Base-by-base conservation (phyloP, 495 filamentous ascomycete genomes). In the Lophium mytilinum region DNA sequence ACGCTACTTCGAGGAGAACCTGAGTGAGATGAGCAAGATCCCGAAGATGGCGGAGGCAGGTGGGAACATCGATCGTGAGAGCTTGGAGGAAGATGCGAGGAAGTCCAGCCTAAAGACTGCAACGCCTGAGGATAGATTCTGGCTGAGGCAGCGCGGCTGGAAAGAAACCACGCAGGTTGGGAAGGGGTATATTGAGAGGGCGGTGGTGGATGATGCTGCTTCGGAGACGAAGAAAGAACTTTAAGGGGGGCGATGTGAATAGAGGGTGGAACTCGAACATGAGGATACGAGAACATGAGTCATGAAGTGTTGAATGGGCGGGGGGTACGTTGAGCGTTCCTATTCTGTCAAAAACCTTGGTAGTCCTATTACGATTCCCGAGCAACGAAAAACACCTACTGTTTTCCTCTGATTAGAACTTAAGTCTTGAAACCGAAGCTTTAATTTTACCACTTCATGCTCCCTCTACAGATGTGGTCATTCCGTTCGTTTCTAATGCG, bases 21-120 rank as follows among this genome's bases (percentile, higher is more conserved):
- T 81, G 46, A 75, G 79, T 51, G 52, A 75, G 59, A 54, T 71
- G 15, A 41, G 56, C 3, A 61, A 57, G 37, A 30, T 68, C 11
- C 69, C 68, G 5, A 54, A 54, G 34, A 58, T 69, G 61, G 39
- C 49, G 14, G 72, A 77, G 55, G 65, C 69, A 15, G 71, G 66
- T n/a, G 72, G 71, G 37, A 63, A 71, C 17, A 61, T 70, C 65
- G 50, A 50, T 58, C 11, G 67, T 17, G 73, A 73, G 45, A 75
- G 75, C 71, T 24, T 85, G 15, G 83, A 85, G 58, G 86, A 91
- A 54, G 88, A 93, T 62, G 88, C 86, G 3, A 74, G 87, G 24
- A 69, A 71, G 54, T 68, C 78, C 69, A 83, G 60, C 58, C 70
- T 69, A 58, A 76, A 69, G 57, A 73, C 57, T 40, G 77, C 68